phyloP scores from a whole-genome alignment of 2,329 filamentous ascomycete genomes.

The Beauveria sp. region DNA sequence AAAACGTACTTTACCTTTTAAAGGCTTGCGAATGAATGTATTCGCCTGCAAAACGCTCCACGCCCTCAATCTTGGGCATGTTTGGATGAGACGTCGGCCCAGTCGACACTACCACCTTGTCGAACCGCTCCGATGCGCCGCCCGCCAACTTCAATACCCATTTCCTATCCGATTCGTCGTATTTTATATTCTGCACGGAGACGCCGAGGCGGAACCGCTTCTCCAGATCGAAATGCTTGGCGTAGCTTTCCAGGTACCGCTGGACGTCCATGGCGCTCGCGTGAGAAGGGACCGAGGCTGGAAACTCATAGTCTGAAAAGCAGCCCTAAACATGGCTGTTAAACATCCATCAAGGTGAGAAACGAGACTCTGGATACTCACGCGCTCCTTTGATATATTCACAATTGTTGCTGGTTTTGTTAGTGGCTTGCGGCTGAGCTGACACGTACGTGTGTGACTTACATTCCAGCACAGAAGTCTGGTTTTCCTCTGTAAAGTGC shows the following conservation, averaged over 20 bases:
- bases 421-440: background rate
- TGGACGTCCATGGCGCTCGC: conserved; percentile 20
- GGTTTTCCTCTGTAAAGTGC: conserved; percentile 31
- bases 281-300: conserved; percentile 19
- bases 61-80: conserved; percentile 27
- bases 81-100: conserved; percentile 27
- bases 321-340: conserved; percentile 18
- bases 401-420: conserved; percentile 20
- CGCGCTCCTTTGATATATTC: conserved; percentile 26
- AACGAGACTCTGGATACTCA: conserved; percentile 10
- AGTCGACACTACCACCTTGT: conserved; percentile 30
- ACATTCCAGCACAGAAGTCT: conserved; percentile 30
- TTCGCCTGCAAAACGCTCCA: conserved; percentile 29
- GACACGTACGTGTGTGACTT: conserved; percentile 11
- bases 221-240: conserved; percentile 24
- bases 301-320: conserved; percentile 29
- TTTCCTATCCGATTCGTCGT: conserved; percentile 14
- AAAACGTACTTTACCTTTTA: conserved; percentile 19
- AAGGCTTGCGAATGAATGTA: conserved; percentile 32
- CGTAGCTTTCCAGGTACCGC: conserved; percentile 27
- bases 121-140: conserved; percentile 21
- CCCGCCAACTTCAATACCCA: conserved; percentile 24
- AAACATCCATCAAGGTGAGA: background rate
- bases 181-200: conserved; percentile 15
- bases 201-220: conserved; percentile 20